Evolutionary conservation across 176 grass and related monocot genomes (phyloP).

Genomic region (Rhipidocladum racemiflorum): DNA sequence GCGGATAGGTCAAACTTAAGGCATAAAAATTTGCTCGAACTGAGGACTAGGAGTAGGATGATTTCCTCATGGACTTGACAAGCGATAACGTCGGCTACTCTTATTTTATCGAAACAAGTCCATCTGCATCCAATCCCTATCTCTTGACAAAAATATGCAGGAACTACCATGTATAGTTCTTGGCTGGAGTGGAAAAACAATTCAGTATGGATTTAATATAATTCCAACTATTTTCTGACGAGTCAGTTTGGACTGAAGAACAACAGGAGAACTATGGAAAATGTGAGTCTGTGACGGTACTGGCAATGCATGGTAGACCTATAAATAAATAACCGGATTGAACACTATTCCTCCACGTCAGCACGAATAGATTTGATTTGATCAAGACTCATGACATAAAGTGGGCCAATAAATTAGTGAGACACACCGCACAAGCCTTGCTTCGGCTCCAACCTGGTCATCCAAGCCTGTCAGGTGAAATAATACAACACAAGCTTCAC

Average conservation of each 20-base stretch:
- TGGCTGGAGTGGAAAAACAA: background rate
- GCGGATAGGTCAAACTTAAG: constrained; percentile 13
- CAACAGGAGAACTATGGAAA: background rate
- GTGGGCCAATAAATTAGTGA: background rate
- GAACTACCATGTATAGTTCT: background rate
- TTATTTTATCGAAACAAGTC: background rate
- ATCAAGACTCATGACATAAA: constrained; percentile 13
- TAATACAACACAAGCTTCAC: constrained; percentile 27
- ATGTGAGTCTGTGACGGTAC: background rate
- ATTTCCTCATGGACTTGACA: background rate
- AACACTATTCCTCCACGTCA: constrained; percentile 27
- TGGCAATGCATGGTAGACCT: background rate
- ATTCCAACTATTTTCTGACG: background rate
- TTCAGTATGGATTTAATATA: background rate
- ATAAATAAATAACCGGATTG: background rate
- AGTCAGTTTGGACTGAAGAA: constrained; percentile 3
- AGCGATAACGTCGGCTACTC: background rate
- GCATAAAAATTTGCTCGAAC: background rate
- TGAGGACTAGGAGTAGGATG: background rate
- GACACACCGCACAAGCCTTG: background rate
- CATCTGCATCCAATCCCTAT: background rate
- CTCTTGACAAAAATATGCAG: background rate
- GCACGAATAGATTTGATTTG: constrained; percentile 36
- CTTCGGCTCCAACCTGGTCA: constrained; percentile 34
- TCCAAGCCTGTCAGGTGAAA: constrained; percentile 35